Conservation (phyloP, 2,329 filamentous ascomycete species). For the Tothia fuscella region DNA sequence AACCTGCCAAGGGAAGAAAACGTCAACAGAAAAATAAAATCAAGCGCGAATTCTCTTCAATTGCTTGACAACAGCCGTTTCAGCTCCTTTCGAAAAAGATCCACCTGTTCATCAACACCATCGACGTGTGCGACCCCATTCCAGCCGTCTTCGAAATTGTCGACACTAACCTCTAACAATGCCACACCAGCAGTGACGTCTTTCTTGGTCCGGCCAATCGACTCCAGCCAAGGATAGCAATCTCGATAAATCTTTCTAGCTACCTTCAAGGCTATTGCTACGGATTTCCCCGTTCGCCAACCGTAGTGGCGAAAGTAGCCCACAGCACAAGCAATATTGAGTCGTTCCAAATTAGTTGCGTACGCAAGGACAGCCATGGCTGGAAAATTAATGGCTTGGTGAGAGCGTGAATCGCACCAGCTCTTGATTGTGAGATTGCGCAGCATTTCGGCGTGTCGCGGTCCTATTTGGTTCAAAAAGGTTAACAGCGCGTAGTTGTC, state of each 20-base stretch:
- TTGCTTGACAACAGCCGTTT: too few species aligned
- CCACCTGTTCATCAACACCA: too few species aligned
- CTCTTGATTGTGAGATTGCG: slow-evolving; percentile 5
- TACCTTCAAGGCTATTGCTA: not conserved
- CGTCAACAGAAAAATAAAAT: too few species aligned
- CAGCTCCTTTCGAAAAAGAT: too few species aligned
- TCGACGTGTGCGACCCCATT: too few species aligned
- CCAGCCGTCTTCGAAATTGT: too few species aligned
- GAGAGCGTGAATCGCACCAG: slow-evolving; percentile 5
- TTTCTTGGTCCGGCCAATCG: slow-evolving; percentile 5
- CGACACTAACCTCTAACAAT: too few species aligned
- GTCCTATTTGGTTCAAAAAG: slow-evolving; percentile 4
- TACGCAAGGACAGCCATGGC: slow-evolving; percentile 6
- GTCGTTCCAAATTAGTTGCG: slow-evolving; percentile 1
- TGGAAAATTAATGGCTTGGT: slow-evolving; percentile 5
- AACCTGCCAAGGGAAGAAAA: too few species aligned
- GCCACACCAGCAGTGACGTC: slow-evolving; percentile 3
- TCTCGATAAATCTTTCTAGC: slow-evolving; percentile 7
- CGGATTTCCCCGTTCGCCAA: slow-evolving; percentile 1
- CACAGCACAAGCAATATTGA: slow-evolving; percentile 6
- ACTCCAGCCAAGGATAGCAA: slow-evolving; percentile 9
- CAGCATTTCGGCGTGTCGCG: not conserved
- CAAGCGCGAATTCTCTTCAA: too few species aligned
- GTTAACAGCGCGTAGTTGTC: slow-evolving; percentile 5
- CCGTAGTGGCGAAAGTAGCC: slow-evolving; percentile 6